Base-by-base conservation (phyloP, 1,139 yeast genomes). In the Blastobotrys buckinghamii region DNA sequence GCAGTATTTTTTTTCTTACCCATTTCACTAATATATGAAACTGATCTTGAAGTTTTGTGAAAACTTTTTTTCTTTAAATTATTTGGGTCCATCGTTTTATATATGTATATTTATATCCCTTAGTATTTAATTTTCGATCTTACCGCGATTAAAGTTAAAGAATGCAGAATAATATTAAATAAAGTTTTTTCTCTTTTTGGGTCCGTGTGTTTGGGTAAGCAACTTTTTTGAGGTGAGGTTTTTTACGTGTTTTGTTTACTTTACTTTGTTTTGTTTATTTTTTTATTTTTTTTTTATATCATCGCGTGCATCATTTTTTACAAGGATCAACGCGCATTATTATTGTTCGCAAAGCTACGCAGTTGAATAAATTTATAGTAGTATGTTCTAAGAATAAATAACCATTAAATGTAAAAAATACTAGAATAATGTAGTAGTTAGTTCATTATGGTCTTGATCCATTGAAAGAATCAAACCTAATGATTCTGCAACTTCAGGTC, bases 401-500 rank as follows among this genome's bases (percentile, higher is more conserved):
- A 10, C 9, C 10, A 26, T 35, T 35, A 22, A 35, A n/a, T n/a
- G n/a, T 15, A 35, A 35, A 29, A 6, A 6, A 13, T 6, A 3
- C 24, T 42, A 46, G 34, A 36, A 46, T 24, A 46, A 15, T 2
- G 49, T 30, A 22, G 49, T 41, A 5, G 40, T 41, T 8, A 46
- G 29, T 36, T 47, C 50, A 26, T 47, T 47, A 16, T 47, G 44
- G 20, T 42, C 44, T 27, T 33, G 37, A 24, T 42, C 51, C 39
- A 42, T 30, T 12, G 41, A 15, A 6, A 49, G 49, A 15, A 55
- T 42, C 12, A 48, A 46, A 36, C 57, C 59, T 32, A 58, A 44
- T 2, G 60, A 53, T 15, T 53, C 56, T 10, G 48, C 51, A 6
- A 57, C 57, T 33, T 58, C 60, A 1, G 55, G 51, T 13, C 53